Conservation (phyloP, 352 stramenopile genomes). For the Globisporangium rhizosaccharum region DNA sequence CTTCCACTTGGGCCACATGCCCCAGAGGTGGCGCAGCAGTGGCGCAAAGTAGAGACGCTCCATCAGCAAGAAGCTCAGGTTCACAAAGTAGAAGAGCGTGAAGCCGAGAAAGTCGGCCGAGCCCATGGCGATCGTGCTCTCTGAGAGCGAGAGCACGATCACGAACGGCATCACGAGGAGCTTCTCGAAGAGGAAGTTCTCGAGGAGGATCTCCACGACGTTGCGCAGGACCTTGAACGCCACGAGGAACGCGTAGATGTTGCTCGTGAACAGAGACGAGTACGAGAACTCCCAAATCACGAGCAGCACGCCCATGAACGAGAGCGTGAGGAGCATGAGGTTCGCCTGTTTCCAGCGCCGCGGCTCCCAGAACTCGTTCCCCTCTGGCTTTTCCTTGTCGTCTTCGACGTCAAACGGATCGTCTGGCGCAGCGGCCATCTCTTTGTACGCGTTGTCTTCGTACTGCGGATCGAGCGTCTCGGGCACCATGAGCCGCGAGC, state of each 20-base stretch:
- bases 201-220: conserved; percentile 76
- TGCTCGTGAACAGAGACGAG: conserved; percentile 86
- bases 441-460: conserved; percentile 74
- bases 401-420: conserved; percentile 61
- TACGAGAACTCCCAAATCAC: conserved; percentile 97
- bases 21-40: conserved; percentile 64
- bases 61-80: conserved; percentile 89
- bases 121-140: conserved; percentile 94
- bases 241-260: conserved; percentile 90
- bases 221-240: conserved; percentile 89
- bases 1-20: conserved; percentile 90
- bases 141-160: conserved; percentile 86
- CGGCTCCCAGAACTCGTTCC: conserved; percentile 77
- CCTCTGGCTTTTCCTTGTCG: conserved; percentile 41
- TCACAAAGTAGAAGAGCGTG: conserved; percentile 92
- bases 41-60: conserved; percentile 94
- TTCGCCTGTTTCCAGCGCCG: conserved; percentile 89
- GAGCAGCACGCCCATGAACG: conserved; percentile 84
- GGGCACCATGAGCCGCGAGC: conserved; percentile 71
- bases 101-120: conserved; percentile 95
- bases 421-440: conserved; percentile 39
- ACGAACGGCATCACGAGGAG: conserved; percentile 89
- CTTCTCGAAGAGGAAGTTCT: conserved; percentile 87
- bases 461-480: conserved; percentile 74
- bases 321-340: conserved; percentile 83